phyloP scores from a whole-genome alignment of 805 yeast species.

The Yamadazyma insecticola region DNA sequence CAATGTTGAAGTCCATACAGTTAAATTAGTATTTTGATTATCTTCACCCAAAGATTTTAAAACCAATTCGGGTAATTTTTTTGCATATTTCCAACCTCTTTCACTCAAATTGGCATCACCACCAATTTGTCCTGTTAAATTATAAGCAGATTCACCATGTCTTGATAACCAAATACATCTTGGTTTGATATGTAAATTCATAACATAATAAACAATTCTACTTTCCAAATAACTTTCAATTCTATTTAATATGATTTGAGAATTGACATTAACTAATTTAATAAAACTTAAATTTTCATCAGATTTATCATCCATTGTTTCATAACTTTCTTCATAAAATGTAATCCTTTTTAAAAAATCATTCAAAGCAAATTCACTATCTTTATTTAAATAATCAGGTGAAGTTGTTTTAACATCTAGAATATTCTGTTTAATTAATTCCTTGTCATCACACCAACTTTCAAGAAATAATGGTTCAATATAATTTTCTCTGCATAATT shows the following conservation, averaged over 20 bases:
- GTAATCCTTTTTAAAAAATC: slow-evolving; percentile 74
- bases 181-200: slow-evolving; percentile 93
- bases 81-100: slow-evolving; percentile 81
- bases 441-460: slow-evolving; percentile 83
- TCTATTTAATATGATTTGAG: slow-evolving; percentile 82
- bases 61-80: slow-evolving; percentile 73
- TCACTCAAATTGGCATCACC: slow-evolving; percentile 86
- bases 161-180: slow-evolving; percentile 90
- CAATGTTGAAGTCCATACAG: slow-evolving; percentile 95
- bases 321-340: slow-evolving; percentile 69
- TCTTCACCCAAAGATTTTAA: slow-evolving; percentile 58
- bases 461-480: slow-evolving; percentile 92
- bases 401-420: slow-evolving; percentile 82
- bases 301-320: slow-evolving; percentile 58
- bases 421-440: slow-evolving; percentile 72
- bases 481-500: slow-evolving; percentile 55
- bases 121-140: slow-evolving; percentile 91
- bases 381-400: slow-evolving; percentile 71
- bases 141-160: slow-evolving; percentile 93
- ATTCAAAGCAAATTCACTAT: slow-evolving; percentile 63
- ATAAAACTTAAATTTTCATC: slow-evolving; percentile 75
- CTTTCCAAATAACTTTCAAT: slow-evolving; percentile 87
- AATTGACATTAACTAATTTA: slow-evolving; percentile 80
- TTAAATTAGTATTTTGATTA: slow-evolving; percentile 49
- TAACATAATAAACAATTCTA: slow-evolving; percentile 89